Evolutionary conservation across 805 yeast species (phyloP), one percentile per base, ranked within the genome.

Genomic region (Schwanniomyces sp.): DNA sequence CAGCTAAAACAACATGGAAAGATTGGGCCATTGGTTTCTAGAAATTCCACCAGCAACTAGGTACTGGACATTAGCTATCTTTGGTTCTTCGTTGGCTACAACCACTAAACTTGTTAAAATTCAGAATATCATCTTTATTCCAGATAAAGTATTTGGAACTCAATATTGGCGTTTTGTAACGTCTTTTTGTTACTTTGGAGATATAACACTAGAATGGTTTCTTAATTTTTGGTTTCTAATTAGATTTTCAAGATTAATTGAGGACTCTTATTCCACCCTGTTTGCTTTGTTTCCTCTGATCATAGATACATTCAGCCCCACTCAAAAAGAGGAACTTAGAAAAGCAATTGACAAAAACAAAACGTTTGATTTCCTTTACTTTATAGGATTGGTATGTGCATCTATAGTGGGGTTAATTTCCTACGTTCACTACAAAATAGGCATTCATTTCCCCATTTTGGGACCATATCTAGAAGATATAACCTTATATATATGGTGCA

Each of bases 111-210:
- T 59, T 3, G 55, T 67, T n/a, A 47, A 56, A 7, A 48, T 48
- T 1, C 32, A 50, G 9, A 55, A 51, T 32, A 51, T 72, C 30
- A 42, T 55, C 7, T 69, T 65, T 49, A 27, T 52, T 2, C 69
- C 71, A 1, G 64, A 60, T 17, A 58, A 57, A 51, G 58, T 66
- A 10, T 52, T 67, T 25, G 28, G 53, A 24, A 44, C 44, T n/a
- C 69, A 72, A 54, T 70, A 68, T 7, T 72, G 76, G 76, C 52
- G 76, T 34, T 45, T 70, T 11, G 16, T 68, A 12, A 64, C 75
- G 11, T 55, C 70, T 12, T 72, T 70, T 52, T 63, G 64, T 50
- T 64, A 57, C 40, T 61, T 66, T 44, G 72, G 66, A 4, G 62
- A 58, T 29, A 51, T 66, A 16, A 54, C 57, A 37, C 18, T 64